Evolutionary conservation across 1,284 basidiomycete species (phyloP).

Genomic region (Leccinum pachyderme): DNA sequence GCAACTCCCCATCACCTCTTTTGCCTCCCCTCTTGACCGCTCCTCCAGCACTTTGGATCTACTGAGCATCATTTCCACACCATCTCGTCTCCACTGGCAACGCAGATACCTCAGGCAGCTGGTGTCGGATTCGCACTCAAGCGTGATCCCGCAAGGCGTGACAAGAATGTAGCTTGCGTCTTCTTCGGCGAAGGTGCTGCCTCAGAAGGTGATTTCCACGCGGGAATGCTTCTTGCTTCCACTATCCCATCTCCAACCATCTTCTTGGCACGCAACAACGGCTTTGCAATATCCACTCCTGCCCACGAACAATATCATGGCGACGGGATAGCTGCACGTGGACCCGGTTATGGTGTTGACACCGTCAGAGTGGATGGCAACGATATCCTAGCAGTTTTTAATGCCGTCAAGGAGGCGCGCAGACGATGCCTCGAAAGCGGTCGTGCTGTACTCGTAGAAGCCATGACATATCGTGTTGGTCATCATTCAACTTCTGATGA

Average conservation of each 20-base stretch:
- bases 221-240: conserved; percentile 74
- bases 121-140: conserved; percentile 90
- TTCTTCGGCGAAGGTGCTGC: conserved; percentile 90
- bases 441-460: conserved; percentile 86
- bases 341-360: conserved; percentile 92
- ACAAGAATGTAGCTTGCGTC: conserved; percentile 80
- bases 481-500: conserved; percentile 96
- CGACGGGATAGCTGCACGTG: conserved; percentile 90
- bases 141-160: conserved; percentile 70
- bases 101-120: conserved; percentile 94
- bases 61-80: conserved; percentile 86
- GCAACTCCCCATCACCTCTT: conserved; percentile 15
- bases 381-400: conserved; percentile 84
- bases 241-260: conserved; percentile 72
- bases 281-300: conserved; percentile 95
- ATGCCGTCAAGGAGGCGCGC: conserved; percentile 80
- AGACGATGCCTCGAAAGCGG: conserved; percentile 75
- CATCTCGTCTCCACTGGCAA: conserved; percentile 92
- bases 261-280: conserved; percentile 82
- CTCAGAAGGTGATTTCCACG: conserved; percentile 78
- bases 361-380: conserved; percentile 93
- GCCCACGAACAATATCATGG: conserved; percentile 87
- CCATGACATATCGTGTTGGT: conserved; percentile 92
- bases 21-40: conserved; percentile 4
- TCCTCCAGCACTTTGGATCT: conserved; percentile 80